Conservation (phyloP, 345 rosid genomes). For the Chamaenerion angustifolium region DNA sequence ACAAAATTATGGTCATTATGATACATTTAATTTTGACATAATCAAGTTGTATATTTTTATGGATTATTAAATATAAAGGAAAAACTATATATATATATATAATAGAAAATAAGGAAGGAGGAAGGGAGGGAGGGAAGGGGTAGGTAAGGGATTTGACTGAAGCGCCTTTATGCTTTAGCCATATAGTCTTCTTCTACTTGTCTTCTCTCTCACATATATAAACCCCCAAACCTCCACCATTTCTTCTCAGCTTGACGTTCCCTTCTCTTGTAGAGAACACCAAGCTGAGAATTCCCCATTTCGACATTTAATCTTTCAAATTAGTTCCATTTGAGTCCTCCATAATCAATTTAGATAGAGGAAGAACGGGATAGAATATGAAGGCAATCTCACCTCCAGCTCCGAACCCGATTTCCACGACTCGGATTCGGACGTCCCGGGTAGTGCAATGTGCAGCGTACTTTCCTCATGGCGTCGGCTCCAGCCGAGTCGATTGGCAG, state of each 20-base stretch:
- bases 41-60: too few species aligned
- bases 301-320: too few species aligned
- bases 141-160: conserved; percentile 10
- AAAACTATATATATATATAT: background rate
- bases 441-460: conserved; percentile 19
- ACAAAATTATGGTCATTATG: too few species aligned
- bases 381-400: conserved; percentile 16
- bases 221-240: background rate
- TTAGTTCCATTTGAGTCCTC: background rate
- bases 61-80: background rate
- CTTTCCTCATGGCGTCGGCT: conserved; percentile 33
- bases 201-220: conserved; percentile 16
- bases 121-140: background rate
- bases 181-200: background rate
- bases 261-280: conserved; percentile 23
- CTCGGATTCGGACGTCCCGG: conserved; percentile 5
- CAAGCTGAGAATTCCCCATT: conserved; percentile 15
- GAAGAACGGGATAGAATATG: conserved; percentile 15
- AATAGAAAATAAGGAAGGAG: background rate
- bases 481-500: conserved; percentile 53
- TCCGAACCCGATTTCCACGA: conserved; percentile 12
- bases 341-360: background rate
- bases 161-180: background rate
- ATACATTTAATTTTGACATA: too few species aligned
- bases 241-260: conserved; percentile 49